phyloP scores from a whole-genome alignment of 768 basidiomycete genomes.

The Tricholoma furcatifolium region DNA sequence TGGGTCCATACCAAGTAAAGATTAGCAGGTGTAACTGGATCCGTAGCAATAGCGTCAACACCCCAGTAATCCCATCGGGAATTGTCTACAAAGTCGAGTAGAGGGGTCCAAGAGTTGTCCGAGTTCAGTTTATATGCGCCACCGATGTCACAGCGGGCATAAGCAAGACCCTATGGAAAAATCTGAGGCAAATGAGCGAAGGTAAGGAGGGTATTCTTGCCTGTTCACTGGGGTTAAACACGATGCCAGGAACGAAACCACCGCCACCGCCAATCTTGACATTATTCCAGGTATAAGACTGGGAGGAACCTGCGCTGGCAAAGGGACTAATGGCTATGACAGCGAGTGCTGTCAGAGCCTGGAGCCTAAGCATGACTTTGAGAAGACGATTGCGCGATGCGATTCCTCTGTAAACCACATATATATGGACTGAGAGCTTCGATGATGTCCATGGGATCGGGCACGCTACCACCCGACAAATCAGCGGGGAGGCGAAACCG shows the following conservation, averaged over 20 bases:
- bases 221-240: conserved; percentile 60
- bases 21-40: conserved; percentile 54
- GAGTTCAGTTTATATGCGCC: conserved; percentile 63
- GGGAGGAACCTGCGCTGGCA: conserved; percentile 41
- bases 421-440: conserved; percentile 6
- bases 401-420: conserved; percentile 1
- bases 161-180: conserved; percentile 49
- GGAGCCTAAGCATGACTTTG: conserved; percentile 30
- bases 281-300: conserved; percentile 61
- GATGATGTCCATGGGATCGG: not conserved
- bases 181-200: not conserved
- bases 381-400: not conserved
- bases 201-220: conserved; percentile 11
- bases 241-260: conserved; percentile 54
- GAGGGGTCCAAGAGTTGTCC: conserved; percentile 61
- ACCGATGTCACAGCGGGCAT: conserved; percentile 68
- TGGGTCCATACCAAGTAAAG: conserved; percentile 44
- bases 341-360: conserved; percentile 30
- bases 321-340: conserved; percentile 24
- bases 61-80: conserved; percentile 61
- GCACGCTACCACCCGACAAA: conserved; percentile 16
- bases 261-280: conserved; percentile 53
- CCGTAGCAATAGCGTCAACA: conserved; percentile 60
- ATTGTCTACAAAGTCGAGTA: conserved; percentile 53
- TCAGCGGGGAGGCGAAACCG: conserved; percentile 17